These are phyloP conservation scores for Helenozyma rhizophorensis DNA, from an alignment of 805 yeast genomes.

Conservation along the genomic window DNA sequence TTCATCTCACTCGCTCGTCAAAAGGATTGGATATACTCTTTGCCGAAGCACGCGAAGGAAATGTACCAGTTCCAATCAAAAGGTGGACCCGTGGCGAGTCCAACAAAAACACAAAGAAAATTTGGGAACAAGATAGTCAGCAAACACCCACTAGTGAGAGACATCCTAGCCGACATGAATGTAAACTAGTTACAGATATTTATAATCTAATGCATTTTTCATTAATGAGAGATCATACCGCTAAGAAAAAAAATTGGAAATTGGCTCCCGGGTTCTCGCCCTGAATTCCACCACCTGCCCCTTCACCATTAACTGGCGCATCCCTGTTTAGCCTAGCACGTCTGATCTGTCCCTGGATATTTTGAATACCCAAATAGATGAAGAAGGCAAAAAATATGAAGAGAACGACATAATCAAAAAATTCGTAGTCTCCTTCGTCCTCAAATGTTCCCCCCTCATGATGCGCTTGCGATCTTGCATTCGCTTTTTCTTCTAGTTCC, in stretches of 20 bases:
- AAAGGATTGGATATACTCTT: slow-evolving; percentile 60
- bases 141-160: slow-evolving; percentile 21
- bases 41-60: slow-evolving; percentile 43
- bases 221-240: too few relatives aligned
- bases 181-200: slow-evolving; percentile 5
- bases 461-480: slow-evolving; percentile 27
- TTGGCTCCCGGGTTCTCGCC: background rate
- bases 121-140: slow-evolving; percentile 13
- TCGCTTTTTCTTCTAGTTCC: slow-evolving; percentile 12
- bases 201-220: too few relatives aligned
- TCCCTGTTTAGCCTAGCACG: slow-evolving; percentile 14
- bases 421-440: slow-evolving; percentile 22
- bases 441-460: slow-evolving; percentile 27
- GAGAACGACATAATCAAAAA: slow-evolving; percentile 33
- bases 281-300: slow-evolving; percentile 2
- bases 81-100: slow-evolving; percentile 4
- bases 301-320: slow-evolving; percentile 5
- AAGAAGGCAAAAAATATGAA: slow-evolving; percentile 26
- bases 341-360: slow-evolving; percentile 22
- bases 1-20: slow-evolving; percentile 56
- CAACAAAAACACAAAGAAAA: background rate
- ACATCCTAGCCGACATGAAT: slow-evolving; percentile 28
- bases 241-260: slow-evolving; percentile 26
- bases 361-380: slow-evolving; percentile 23
- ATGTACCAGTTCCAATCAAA: slow-evolving; percentile 28